Conservation (phyloP, 306 rosid genomes). For the Medicago arabica region DNA sequence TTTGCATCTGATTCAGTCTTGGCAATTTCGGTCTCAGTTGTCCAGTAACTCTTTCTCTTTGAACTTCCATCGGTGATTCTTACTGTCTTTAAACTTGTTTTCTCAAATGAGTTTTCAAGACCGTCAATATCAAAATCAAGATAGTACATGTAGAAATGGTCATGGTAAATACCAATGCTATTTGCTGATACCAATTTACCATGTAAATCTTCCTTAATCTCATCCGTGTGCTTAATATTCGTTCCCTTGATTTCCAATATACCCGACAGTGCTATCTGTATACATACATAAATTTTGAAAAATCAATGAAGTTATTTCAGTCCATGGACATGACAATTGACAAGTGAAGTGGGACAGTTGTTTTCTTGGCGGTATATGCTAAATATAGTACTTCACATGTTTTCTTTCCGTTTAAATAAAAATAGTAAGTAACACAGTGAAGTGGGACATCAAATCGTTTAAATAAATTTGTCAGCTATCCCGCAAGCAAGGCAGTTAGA, state of each 20-base stretch:
- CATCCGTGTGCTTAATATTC: slow-evolving; percentile 41
- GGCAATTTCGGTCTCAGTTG: slow-evolving; percentile 22
- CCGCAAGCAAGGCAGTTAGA: no score
- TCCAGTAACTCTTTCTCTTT: slow-evolving; percentile 67
- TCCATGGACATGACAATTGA: no score
- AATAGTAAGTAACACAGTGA: no score
- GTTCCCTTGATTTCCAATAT: slow-evolving; percentile 49
- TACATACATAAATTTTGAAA: background rate
- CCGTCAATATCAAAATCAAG: slow-evolving; percentile 77
- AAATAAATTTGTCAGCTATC: no score
- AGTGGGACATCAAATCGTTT: no score
- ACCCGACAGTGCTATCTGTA: slow-evolving; percentile 51
- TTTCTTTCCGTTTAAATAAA: no score
- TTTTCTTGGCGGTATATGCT: no score
- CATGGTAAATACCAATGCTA: slow-evolving; percentile 61
- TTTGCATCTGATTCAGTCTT: slow-evolving; percentile 55
- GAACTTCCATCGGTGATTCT: slow-evolving; percentile 41
- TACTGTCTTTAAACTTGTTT: slow-evolving; percentile 47
- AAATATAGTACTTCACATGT: no score
- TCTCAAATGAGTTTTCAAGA: slow-evolving; percentile 58
- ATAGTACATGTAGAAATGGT: slow-evolving; percentile 59
- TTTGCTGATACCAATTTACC: slow-evolving; percentile 60
- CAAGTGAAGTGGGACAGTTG: no score
- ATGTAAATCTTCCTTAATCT: slow-evolving; percentile 51
- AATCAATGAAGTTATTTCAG: background rate